phyloP scores from a whole-genome alignment of 345 rosid genomes.

The Mercurialis annua region DNA sequence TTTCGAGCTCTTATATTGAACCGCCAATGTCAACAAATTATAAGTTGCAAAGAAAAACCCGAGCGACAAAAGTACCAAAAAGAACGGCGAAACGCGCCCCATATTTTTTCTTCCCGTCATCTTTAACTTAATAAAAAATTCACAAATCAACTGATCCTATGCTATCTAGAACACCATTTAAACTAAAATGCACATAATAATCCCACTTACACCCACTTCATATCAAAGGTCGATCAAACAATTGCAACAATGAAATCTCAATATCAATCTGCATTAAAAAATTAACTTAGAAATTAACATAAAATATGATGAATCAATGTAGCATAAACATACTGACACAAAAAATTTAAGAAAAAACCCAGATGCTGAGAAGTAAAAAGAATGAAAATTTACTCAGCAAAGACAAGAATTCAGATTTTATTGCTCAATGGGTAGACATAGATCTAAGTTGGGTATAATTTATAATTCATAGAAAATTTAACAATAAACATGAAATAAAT shows the following conservation, averaged over 20 bases:
- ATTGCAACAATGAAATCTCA: slow-evolving; percentile 10
- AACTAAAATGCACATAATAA: not conserved
- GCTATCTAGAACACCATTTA: slow-evolving; percentile 15
- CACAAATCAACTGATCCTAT: slow-evolving; percentile 12
- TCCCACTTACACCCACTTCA: slow-evolving; percentile 4
- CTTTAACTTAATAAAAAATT: not conserved
- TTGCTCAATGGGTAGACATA: no score
- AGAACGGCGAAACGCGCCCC: slow-evolving; percentile 55
- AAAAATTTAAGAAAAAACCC: slow-evolving; percentile 12
- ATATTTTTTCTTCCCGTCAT: slow-evolving; percentile 45
- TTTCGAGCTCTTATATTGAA: slow-evolving; percentile 28
- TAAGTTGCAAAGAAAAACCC: slow-evolving; percentile 77
- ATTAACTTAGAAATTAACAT: slow-evolving; percentile 8
- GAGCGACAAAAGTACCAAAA: slow-evolving; percentile 55
- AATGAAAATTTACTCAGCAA: slow-evolving; percentile 7
- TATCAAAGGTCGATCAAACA: slow-evolving; percentile 18
- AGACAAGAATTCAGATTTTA: no score
- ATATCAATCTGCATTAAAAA: slow-evolving; percentile 27
- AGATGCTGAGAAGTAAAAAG: not conserved
- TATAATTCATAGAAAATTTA: no score
- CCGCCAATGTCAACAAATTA: slow-evolving; percentile 55
- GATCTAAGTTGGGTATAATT: no score
- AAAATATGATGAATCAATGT: slow-evolving; percentile 4
- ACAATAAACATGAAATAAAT: no score
- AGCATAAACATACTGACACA: slow-evolving; percentile 1